phyloP scores from a whole-genome alignment of 2,329 filamentous ascomycete genomes.

The Aspergillus hiratsukae region DNA sequence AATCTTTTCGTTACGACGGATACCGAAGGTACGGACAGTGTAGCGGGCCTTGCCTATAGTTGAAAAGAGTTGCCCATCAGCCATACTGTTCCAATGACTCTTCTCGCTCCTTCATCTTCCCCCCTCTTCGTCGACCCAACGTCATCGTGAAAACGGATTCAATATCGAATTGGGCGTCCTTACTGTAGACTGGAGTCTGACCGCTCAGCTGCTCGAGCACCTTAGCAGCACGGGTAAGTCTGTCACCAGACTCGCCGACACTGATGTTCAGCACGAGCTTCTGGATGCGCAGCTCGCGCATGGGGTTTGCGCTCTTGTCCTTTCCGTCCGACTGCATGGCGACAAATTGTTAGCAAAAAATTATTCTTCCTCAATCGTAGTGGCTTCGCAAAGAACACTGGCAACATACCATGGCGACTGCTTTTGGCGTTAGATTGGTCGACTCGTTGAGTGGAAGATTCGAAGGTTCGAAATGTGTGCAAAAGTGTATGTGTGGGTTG shows the following conservation, averaged over 20 bases:
- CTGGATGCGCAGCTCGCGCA: slow-evolving; percentile 99
- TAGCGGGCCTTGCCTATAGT: slow-evolving; percentile 92
- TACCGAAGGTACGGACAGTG: slow-evolving; percentile 99
- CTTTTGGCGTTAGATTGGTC: slow-evolving; percentile 36
- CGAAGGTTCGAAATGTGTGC: slow-evolving; percentile 27
- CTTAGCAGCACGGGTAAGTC: slow-evolving; percentile 99
- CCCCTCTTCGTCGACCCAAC: not conserved
- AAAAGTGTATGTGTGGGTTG: slow-evolving; percentile 35
- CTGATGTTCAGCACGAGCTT: slow-evolving; percentile 99
- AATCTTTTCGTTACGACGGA: slow-evolving; percentile 99
- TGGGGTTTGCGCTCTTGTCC: slow-evolving; percentile 89
- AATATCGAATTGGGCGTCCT: slow-evolving; percentile 34
- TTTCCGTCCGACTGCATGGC: slow-evolving; percentile 61
- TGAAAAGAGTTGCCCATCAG: slow-evolving; percentile 19
- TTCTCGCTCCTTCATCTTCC: slow-evolving; percentile 1
- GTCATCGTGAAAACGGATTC: not conserved
- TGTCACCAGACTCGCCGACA: slow-evolving; percentile 99
- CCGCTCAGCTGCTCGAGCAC: slow-evolving; percentile 98
- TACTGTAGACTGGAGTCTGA: slow-evolving; percentile 99
- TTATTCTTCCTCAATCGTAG: slow-evolving; percentile 3
- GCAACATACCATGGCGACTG: slow-evolving; percentile 47
- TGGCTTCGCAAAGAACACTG: not conserved
- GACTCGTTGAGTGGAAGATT: slow-evolving; percentile 32
- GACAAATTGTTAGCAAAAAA: slow-evolving; percentile 16
- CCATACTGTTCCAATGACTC: not conserved